phyloP scores from a whole-genome alignment of 305 asterid species.

The Caryopteris hybrid region DNA sequence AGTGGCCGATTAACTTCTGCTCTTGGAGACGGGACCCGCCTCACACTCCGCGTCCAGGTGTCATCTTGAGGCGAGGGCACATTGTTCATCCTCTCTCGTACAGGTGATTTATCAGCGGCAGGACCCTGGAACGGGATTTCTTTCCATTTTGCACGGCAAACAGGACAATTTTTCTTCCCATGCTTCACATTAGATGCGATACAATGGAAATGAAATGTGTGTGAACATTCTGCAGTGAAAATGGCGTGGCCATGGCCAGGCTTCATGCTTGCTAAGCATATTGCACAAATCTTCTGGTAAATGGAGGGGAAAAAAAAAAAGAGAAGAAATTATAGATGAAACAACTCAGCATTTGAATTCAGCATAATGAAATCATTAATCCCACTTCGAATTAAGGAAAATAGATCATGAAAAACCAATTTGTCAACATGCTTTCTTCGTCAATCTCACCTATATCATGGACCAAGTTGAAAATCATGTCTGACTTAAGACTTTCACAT shows the following conservation, averaged over 20 bases:
- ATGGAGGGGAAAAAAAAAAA: neutral
- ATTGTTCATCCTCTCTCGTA: conserved; percentile 30
- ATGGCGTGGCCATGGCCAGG: conserved; percentile 82
- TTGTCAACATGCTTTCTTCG: too few relatives aligned
- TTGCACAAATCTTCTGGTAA: conserved; percentile 70
- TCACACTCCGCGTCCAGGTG: conserved; percentile 28
- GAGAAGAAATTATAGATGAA: neutral
- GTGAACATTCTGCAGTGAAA: conserved; percentile 94
- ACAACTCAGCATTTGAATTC: too few relatives aligned
- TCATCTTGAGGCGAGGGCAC: conserved; percentile 40
- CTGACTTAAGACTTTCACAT: neutral
- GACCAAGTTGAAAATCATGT: neutral
- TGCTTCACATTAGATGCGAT: conserved; percentile 80
- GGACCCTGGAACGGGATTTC: conserved; percentile 68
- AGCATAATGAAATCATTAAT: neutral
- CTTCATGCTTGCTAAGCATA: conserved; percentile 70
- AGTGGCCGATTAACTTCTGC: conserved; percentile 21
- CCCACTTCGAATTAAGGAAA: neutral
- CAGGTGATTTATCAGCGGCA: conserved; percentile 27
- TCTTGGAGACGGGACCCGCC: conserved; percentile 44
- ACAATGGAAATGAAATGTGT: conserved; percentile 83
- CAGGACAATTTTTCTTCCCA: conserved; percentile 80
- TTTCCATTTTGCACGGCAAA: conserved; percentile 89
- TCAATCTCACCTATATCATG: neutral
- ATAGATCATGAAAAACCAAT: too few relatives aligned